Evolutionary conservation across 2,329 filamentous ascomycete species (phyloP).

Genomic region (Ascochyta clinopodiicola): DNA sequence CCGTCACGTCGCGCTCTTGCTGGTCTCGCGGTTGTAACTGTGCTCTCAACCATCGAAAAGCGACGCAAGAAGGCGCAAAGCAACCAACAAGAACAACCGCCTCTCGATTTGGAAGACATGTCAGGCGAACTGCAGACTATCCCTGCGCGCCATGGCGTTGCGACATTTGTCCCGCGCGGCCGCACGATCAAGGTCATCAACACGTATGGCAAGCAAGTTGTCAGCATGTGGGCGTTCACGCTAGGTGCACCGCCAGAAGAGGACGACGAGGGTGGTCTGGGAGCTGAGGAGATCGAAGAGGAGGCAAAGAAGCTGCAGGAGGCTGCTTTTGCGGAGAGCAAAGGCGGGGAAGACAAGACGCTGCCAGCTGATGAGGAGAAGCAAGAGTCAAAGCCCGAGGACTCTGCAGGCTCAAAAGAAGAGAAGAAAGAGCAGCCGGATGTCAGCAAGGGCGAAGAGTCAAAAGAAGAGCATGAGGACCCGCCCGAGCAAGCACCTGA

Average conservation of each 20-base stretch:
- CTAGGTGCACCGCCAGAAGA: conserved; percentile 54
- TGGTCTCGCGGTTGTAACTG: conserved; percentile 43
- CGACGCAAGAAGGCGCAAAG: conserved; percentile 34
- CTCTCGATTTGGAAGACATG: conserved; percentile 38
- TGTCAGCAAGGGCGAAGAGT: neutral
- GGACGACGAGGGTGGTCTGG: conserved; percentile 31
- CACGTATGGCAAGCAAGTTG: conserved; percentile 58
- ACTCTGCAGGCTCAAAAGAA: neutral
- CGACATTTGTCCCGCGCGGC: conserved; percentile 58
- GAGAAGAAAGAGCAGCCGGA: conserved; percentile 3
- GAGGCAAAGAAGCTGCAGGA: conserved; percentile 33
- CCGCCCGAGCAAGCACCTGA: conserved; percentile 42
- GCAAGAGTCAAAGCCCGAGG: conserved; percentile 3
- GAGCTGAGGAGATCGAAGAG: conserved; percentile 35
- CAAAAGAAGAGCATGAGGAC: conserved; percentile 18
- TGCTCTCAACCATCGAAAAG: conserved; percentile 43
- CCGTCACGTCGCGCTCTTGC: conserved; percentile 44
- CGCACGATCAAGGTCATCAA: conserved; percentile 59
- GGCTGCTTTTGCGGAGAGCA: conserved; percentile 9
- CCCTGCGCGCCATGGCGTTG: conserved; percentile 57
- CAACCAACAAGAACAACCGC: conserved; percentile 19
- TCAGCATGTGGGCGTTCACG: conserved; percentile 59
- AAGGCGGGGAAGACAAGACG: conserved; percentile 14
- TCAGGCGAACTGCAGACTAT: conserved; percentile 54
- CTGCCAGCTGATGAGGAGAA: neutral